These are phyloP conservation scores for Tetrahymena malaccensis DNA, from an alignment of 73 alveolate genomes.

Conservation along the genomic window DNA sequence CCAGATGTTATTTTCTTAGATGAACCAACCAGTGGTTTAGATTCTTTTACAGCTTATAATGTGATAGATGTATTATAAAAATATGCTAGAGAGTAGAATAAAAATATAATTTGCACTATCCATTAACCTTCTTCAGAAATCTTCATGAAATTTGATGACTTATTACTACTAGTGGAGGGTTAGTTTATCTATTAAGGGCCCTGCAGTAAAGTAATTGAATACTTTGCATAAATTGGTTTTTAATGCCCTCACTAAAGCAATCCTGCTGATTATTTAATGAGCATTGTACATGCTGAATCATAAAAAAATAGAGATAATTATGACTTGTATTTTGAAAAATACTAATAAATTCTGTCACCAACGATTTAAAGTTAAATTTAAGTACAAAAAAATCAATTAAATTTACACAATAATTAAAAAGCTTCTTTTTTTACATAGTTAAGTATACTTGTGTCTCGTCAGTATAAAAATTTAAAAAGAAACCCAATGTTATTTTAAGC, in stretches of 20 bases:
- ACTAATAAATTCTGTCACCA: neutral
- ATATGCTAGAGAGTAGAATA: conserved; percentile 44
- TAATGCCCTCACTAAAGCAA: conserved; percentile 53
- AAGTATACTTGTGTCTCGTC: neutral
- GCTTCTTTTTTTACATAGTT: neutral
- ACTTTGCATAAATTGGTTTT: conserved; percentile 54
- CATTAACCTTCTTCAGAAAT: conserved; percentile 86
- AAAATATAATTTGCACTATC: conserved; percentile 71
- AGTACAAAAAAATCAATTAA: neutral
- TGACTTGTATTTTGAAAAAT: neutral
- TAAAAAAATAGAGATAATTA: neutral
- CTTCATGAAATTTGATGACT: conserved; percentile 57
- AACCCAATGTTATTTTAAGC: neutral
- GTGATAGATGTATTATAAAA: conserved; percentile 52
- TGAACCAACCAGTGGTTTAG: conserved; percentile 80
- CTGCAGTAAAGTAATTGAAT: conserved; percentile 33
- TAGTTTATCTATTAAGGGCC: conserved; percentile 53
- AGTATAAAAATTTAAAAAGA: neutral
- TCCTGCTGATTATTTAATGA: conserved; percentile 72
- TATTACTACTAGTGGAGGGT: conserved; percentile 66
- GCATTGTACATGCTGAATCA: conserved; percentile 12
- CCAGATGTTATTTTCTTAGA: conserved; percentile 74
- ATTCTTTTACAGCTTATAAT: conserved; percentile 63
- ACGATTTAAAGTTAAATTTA: neutral
- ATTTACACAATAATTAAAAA: neutral